Percentiles rank a stretch among this genome's conserved stretches.
Conservation (phyloP, 108 stramenopile genomes). For the Cyclotella baltica region DNA sequence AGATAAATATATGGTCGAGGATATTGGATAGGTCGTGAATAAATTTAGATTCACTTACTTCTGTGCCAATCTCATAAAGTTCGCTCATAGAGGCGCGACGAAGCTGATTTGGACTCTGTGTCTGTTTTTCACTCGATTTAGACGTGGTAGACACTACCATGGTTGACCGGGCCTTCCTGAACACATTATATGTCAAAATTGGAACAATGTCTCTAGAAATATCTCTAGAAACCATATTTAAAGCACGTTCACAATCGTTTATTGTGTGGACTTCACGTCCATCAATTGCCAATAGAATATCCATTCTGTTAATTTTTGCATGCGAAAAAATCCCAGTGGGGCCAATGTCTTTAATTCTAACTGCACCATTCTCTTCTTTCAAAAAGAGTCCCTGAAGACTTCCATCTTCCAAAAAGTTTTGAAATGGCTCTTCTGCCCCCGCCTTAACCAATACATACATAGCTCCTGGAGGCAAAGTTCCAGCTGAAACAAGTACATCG, state of each 20-base stretch:
- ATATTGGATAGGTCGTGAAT: background rate
- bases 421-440: background rate
- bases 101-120: too few relatives aligned
- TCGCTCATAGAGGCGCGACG: background rate
- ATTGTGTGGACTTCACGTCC: background rate
- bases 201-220: background rate
- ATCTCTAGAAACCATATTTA: constrained; percentile 4
- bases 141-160: background rate
- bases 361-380: background rate
- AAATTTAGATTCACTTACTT: too few relatives aligned
- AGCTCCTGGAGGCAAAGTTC: constrained; percentile 4
- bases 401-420: background rate
- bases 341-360: constrained; percentile 6
- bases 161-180: constrained; percentile 8
- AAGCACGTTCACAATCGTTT: constrained; percentile 8
- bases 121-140: background rate
- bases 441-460: constrained; percentile 15
- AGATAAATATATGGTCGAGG: background rate
- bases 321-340: constrained; percentile 1
- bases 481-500: constrained; percentile 8
- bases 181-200: constrained; percentile 22
- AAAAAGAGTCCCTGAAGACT: constrained; percentile 28
- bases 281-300: constrained; percentile 9
- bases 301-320: constrained; percentile 20
- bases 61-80: constrained; percentile 9